Percentiles rank a stretch among this genome's conserved stretches.
phyloP scores from a whole-genome alignment of 495 filamentous ascomycete genomes.

The Sphaerosporella brunnea region DNA sequence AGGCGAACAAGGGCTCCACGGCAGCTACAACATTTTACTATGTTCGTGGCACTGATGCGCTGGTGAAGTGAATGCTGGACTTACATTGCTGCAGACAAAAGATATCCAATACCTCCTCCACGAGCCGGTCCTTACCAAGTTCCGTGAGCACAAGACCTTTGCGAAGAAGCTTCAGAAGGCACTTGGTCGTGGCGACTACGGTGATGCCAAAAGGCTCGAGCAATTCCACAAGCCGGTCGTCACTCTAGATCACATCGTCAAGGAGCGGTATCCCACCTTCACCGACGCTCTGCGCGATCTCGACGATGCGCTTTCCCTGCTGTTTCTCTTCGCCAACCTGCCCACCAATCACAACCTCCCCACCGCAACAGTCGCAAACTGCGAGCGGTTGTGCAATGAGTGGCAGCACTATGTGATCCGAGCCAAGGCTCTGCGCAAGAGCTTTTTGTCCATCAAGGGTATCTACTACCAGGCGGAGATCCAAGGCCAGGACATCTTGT shows the following conservation, averaged over 20 bases:
- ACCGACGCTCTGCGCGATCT: slow-evolving; percentile 85
- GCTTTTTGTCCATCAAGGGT: slow-evolving; percentile 94
- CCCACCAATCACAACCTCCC: slow-evolving; percentile 73
- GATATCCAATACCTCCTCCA: slow-evolving; percentile 96
- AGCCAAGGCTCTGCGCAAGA: slow-evolving; percentile 77
- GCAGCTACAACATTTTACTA: slow-evolving; percentile 96
- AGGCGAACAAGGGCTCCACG: slow-evolving; percentile 78
- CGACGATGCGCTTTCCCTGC: slow-evolving; percentile 88
- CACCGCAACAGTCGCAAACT: slow-evolving; percentile 79
- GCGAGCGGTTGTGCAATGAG: slow-evolving; percentile 77
- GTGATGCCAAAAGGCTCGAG: slow-evolving; percentile 54
- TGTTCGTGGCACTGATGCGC: slow-evolving; percentile 82
- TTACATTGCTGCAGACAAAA: slow-evolving; percentile 38
- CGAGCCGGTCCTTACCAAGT: slow-evolving; percentile 86
- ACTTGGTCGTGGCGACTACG: slow-evolving; percentile 75
- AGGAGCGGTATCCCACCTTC: slow-evolving; percentile 95
- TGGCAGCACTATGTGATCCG: slow-evolving; percentile 94
- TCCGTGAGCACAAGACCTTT: slow-evolving; percentile 87
- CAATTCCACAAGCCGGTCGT: slow-evolving; percentile 57
- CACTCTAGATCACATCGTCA: slow-evolving; percentile 87
- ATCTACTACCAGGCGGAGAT: slow-evolving; percentile 99
- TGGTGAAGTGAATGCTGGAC: slow-evolving; percentile 65
- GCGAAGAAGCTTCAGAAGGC: slow-evolving; percentile 92
- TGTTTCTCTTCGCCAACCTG: slow-evolving; percentile 94
- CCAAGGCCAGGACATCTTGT: slow-evolving; percentile 92